Evolutionary conservation across 164 flowering plant species (phyloP).

Genomic region (Paratinospora sagittata): DNA sequence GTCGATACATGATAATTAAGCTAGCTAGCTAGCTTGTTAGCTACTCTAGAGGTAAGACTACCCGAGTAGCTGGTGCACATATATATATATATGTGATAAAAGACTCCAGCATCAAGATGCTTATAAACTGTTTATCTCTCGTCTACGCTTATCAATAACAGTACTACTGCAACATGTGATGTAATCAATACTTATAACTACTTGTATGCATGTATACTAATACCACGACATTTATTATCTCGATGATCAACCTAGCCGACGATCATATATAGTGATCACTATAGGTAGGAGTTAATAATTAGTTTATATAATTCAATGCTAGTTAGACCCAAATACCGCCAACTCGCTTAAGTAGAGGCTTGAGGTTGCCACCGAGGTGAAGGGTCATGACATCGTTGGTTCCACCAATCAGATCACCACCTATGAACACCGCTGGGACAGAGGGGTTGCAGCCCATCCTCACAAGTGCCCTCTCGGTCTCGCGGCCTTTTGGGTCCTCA

Average conservation of each 20-base stretch:
- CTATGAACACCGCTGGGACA: conserved; percentile 5
- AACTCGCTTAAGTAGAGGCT: neutral
- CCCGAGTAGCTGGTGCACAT: neutral
- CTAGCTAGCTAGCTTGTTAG: no score
- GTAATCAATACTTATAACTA: neutral
- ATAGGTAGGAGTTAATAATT: neutral
- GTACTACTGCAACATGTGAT: neutral
- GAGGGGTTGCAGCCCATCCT: conserved; percentile 8
- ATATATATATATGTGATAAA: neutral
- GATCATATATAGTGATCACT: neutral
- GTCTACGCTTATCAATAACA: neutral
- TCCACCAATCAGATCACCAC: conserved; percentile 2
- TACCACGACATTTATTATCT: neutral
- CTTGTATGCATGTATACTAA: no score
- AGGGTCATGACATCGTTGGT: conserved; percentile 11
- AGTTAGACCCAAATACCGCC: conserved; percentile 3
- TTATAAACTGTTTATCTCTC: neutral
- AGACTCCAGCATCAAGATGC: neutral
- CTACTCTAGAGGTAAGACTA: neutral
- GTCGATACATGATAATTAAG: neutral
- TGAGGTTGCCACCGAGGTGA: conserved; percentile 8
- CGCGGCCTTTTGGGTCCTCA: conserved; percentile 11
- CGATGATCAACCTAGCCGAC: neutral
- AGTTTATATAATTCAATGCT: neutral
- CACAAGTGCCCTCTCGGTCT: conserved; percentile 1